These are phyloP conservation scores for Pholiota adiposa DNA, from an alignment of 1,284 basidiomycete species.

Conservation along the genomic window DNA sequence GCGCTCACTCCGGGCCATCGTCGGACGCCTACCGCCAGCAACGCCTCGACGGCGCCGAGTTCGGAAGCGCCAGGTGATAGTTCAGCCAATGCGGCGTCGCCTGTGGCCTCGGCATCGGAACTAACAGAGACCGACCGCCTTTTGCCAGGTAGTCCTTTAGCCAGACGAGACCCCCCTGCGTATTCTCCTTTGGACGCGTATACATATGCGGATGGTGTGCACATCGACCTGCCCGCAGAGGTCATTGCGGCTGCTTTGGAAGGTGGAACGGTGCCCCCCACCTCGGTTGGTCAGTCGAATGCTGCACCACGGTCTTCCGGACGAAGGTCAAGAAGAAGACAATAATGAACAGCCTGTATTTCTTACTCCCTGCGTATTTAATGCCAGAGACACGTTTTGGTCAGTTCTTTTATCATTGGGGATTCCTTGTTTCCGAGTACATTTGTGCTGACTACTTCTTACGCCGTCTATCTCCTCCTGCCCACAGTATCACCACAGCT, in stretches of 20 bases:
- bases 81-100: neutral
- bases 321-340: constrained; percentile 60
- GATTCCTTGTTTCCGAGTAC: neutral
- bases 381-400: constrained; percentile 17
- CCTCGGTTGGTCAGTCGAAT: constrained; percentile 55
- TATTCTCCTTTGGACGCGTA: constrained; percentile 84
- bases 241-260: constrained; percentile 81
- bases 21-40: constrained; percentile 31
- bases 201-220: constrained; percentile 79
- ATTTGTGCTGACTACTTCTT: constrained; percentile 8
- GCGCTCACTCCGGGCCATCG: constrained; percentile 55
- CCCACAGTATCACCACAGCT: constrained; percentile 22
- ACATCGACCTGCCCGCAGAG: constrained; percentile 82
- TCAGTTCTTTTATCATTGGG: constrained; percentile 12
- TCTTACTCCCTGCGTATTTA: constrained; percentile 19
- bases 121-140: constrained; percentile 30
- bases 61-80: neutral
- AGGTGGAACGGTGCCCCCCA: constrained; percentile 61
- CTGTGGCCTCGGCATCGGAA: constrained; percentile 3
- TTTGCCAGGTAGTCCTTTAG: constrained; percentile 33
- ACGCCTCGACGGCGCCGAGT: constrained; percentile 5
- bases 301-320: constrained; percentile 44
- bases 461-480: neutral
- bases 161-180: constrained; percentile 71
- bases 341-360: constrained; percentile 23